These are phyloP conservation scores for Choanephora cucurbitarum DNA, from an alignment of 371 early-diverging fungal species.

Conservation along the genomic window DNA sequence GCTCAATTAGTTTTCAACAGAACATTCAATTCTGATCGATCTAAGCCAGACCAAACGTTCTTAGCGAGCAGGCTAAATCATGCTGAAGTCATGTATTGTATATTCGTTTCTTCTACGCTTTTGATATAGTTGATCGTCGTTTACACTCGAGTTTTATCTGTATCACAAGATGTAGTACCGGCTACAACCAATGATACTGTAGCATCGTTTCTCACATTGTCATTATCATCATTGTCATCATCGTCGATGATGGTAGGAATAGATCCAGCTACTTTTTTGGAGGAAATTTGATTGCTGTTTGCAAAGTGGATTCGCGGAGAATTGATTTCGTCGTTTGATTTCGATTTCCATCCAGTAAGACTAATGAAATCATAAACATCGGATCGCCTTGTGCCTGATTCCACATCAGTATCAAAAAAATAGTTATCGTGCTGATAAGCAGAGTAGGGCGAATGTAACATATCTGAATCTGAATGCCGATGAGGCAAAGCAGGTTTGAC, in stretches of 20 bases:
- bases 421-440: background rate
- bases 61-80: too few relatives aligned
- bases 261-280: background rate
- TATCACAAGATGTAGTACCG: slow-evolving; percentile 12
- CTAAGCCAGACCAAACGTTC: too few relatives aligned
- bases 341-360: background rate
- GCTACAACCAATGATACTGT: background rate
- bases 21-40: too few relatives aligned
- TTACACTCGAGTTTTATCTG: slow-evolving; percentile 10
- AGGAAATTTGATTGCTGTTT: background rate
- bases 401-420: background rate
- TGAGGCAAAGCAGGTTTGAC: background rate
- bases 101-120: too few relatives aligned
- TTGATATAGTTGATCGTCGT: too few relatives aligned
- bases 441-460: background rate
- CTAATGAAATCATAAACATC: background rate
- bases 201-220: background rate
- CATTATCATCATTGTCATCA: background rate
- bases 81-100: too few relatives aligned
- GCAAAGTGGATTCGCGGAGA: background rate
- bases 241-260: background rate
- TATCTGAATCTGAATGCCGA: slow-evolving; percentile 2
- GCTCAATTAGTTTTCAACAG: too few relatives aligned
- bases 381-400: background rate
- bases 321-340: background rate